phyloP scores from a whole-genome alignment of 148 eudicot species.

The Suaeda aralocaspica region DNA sequence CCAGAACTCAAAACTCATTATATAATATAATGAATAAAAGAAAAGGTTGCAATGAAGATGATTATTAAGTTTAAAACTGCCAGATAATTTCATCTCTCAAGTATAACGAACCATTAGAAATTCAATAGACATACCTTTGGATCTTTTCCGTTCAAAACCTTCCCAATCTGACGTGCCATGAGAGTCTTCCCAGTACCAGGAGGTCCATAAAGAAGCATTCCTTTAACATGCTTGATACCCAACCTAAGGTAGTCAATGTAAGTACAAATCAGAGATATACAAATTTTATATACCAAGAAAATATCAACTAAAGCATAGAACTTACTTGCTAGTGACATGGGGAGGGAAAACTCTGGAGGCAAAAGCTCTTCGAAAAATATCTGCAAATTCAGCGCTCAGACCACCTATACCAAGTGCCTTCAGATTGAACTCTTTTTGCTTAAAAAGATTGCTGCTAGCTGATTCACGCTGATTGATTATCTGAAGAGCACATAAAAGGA shows the following conservation, averaged over 20 bases:
- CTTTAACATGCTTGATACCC: conserved; percentile 98
- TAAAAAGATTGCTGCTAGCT: conserved; percentile 90
- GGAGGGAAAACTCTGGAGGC: conserved; percentile 98
- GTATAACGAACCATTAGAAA: too few relatives aligned
- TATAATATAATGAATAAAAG: too few relatives aligned
- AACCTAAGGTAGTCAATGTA: conserved; percentile 34
- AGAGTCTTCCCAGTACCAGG: conserved; percentile 99
- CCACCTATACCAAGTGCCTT: conserved; percentile 93
- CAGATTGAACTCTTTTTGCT: conserved; percentile 90
- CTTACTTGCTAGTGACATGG: conserved; percentile 88
- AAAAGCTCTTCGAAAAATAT: conserved; percentile 97
- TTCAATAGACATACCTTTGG: conserved; percentile 58
- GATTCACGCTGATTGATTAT: conserved; percentile 89
- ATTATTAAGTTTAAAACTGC: too few relatives aligned
- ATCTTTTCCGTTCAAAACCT: conserved; percentile 91
- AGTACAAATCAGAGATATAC: neutral
- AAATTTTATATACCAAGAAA: neutral
- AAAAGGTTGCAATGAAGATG: too few relatives aligned
- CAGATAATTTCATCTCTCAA: too few relatives aligned
- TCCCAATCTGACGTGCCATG: conserved; percentile 99
- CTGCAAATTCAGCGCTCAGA: conserved; percentile 87
- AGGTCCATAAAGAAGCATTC: conserved; percentile 98
- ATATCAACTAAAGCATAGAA: conserved; percentile 10
- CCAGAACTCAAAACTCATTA: too few relatives aligned
- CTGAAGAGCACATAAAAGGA: conserved; percentile 27